A percentile compares a stretch with the other conserved stretches of the same genome.
Conservation (phyloP, 495 filamentous ascomycete species). For the Entonaema liquescens region DNA sequence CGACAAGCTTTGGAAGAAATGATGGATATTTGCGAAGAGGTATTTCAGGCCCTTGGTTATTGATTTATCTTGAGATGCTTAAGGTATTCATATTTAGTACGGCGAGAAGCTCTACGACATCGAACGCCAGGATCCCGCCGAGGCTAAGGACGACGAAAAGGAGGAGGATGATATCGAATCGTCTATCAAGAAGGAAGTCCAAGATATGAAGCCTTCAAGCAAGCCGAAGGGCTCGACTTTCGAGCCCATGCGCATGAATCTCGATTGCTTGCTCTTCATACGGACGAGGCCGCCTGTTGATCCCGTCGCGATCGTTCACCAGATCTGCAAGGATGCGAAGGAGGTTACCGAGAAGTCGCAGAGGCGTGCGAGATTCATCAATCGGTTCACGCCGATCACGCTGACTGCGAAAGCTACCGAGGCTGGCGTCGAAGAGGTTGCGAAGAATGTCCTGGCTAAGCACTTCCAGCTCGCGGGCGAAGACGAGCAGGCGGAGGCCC, state of each 20-base stretch:
- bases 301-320: slow-evolving; percentile 79
- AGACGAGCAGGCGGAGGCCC: slow-evolving; percentile 24
- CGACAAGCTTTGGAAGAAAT: slow-evolving; percentile 78
- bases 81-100: slow-evolving; percentile 54
- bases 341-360: slow-evolving; percentile 52
- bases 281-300: slow-evolving; percentile 73
- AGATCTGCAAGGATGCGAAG: slow-evolving; percentile 74
- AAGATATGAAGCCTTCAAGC: slow-evolving; percentile 64
- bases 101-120: slow-evolving; percentile 67
- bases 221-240: slow-evolving; percentile 60
- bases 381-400: slow-evolving; percentile 84
- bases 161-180: slow-evolving; percentile 76
- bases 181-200: slow-evolving; percentile 81
- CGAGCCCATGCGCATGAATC: slow-evolving; percentile 71
- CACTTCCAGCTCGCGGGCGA: slow-evolving; percentile 69
- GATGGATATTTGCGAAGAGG: slow-evolving; percentile 77
- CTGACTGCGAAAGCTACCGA: slow-evolving; percentile 80
- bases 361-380: slow-evolving; percentile 77
- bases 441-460: slow-evolving; percentile 71
- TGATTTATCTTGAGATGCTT: background rate
- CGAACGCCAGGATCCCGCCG: slow-evolving; percentile 50
- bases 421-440: slow-evolving; percentile 76
- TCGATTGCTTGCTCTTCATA: slow-evolving; percentile 80
- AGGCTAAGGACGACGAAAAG: slow-evolving; percentile 46
- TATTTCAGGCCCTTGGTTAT: slow-evolving; percentile 43